Conservation (phyloP, 1,139 yeast species). For the Pichia sp. region DNA sequence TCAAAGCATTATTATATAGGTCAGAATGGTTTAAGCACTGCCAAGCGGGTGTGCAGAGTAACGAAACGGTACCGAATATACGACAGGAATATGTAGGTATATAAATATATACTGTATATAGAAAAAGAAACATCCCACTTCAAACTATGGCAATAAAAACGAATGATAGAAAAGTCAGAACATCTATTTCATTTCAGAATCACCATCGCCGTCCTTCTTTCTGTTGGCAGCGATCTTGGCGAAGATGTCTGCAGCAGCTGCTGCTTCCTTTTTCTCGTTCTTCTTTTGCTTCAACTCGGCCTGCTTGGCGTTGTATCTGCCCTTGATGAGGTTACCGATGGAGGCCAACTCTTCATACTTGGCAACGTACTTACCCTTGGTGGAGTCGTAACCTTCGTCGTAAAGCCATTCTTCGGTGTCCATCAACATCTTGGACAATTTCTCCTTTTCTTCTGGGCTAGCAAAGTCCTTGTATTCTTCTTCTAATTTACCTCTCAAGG, state of each 20-base stretch:
- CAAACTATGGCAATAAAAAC: background rate
- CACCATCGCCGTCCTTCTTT: conserved; percentile 40
- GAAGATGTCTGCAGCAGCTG: conserved; percentile 29
- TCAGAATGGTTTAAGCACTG: background rate
- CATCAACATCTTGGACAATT: conserved; percentile 64
- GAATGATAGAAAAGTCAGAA: background rate
- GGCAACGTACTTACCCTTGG: conserved; percentile 96
- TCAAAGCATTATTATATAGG: background rate
- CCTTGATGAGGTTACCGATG: conserved; percentile 90
- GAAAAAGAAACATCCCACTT: background rate
- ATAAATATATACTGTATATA: background rate
- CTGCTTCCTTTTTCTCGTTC: conserved; percentile 84
- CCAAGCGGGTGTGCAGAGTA: background rate
- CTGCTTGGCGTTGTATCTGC: conserved; percentile 89
- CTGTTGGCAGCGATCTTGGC: conserved; percentile 66
- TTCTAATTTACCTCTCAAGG: conserved; percentile 93
- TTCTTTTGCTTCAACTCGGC: conserved; percentile 92
- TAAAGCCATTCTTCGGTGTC: conserved; percentile 98
- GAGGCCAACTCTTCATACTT: conserved; percentile 96
- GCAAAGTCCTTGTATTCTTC: conserved; percentile 89
- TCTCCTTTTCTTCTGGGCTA: conserved; percentile 81
- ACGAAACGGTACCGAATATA: background rate
- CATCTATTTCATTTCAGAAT: conserved; percentile 38
- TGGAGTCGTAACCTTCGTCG: conserved; percentile 93
- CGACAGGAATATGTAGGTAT: background rate